Evolutionary conservation across 2,329 filamentous ascomycete species (phyloP).

Genomic region (Dothistroma septosporum): DNA sequence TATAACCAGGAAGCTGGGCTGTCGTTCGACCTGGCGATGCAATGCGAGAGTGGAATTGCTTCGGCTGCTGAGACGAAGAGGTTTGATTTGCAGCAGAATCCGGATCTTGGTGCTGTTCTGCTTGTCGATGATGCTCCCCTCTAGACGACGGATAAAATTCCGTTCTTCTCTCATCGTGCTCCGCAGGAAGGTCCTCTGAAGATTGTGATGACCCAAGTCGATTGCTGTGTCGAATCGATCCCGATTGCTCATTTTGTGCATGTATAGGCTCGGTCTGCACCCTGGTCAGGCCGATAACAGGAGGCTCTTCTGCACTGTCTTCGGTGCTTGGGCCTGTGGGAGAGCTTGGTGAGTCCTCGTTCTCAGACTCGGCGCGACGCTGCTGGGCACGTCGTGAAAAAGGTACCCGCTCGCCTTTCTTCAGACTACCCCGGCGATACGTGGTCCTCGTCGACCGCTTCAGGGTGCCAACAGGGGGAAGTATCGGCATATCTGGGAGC

Average conservation of each 20-base stretch:
- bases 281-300: slow-evolving; percentile 54
- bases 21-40: slow-evolving; percentile 54
- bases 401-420: slow-evolving; percentile 69
- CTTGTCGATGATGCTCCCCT: slow-evolving; percentile 14
- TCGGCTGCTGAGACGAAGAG: slow-evolving; percentile 38
- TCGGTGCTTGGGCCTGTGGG: slow-evolving; percentile 39
- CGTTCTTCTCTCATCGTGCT: slow-evolving; percentile 9
- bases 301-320: slow-evolving; percentile 38
- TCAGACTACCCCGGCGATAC: slow-evolving; percentile 82
- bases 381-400: slow-evolving; percentile 68
- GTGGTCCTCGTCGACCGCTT: slow-evolving; percentile 88
- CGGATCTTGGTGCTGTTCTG: slow-evolving; percentile 12
- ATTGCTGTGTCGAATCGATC: slow-evolving; percentile 46
- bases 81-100: slow-evolving; percentile 25
- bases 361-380: slow-evolving; percentile 59
- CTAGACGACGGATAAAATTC: slow-evolving; percentile 7
- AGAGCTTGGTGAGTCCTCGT: slow-evolving; percentile 51
- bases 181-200: slow-evolving; percentile 26
- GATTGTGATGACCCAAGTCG: slow-evolving; percentile 29
- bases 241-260: slow-evolving; percentile 49
- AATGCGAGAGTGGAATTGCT: slow-evolving; percentile 54
- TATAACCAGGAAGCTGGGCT: slow-evolving; percentile 48
- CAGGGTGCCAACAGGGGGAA: slow-evolving; percentile 71
- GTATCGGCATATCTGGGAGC: slow-evolving; percentile 82
- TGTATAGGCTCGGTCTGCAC: slow-evolving; percentile 67